These are phyloP conservation scores for Tolypocladium nubicola DNA, from an alignment of 2,329 filamentous ascomycete species.

Conservation along the genomic window DNA sequence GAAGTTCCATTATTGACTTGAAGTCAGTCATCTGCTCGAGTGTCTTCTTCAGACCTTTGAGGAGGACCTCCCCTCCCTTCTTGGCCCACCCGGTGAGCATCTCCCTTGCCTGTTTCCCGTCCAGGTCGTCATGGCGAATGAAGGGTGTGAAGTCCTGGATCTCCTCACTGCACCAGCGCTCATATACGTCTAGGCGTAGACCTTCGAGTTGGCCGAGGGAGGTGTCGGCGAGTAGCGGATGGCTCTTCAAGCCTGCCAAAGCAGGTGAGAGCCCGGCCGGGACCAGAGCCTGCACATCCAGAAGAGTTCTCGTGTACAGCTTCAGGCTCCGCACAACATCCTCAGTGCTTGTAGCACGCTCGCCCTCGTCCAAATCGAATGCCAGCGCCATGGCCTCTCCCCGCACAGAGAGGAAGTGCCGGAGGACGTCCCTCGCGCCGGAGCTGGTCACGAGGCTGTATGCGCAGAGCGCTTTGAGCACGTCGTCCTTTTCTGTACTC, in stretches of 20 bases:
- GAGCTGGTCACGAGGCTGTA: conserved; percentile 75
- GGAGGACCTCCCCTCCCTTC: conserved; percentile 46
- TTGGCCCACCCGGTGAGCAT: conserved; percentile 55
- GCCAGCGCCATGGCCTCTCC: conserved; percentile 55
- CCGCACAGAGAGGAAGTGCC: conserved; percentile 67
- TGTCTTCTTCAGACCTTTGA: conserved; percentile 50
- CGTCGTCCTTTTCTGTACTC: conserved; percentile 32
- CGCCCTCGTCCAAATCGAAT: conserved; percentile 41
- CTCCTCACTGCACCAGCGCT: conserved; percentile 72
- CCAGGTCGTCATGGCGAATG: conserved; percentile 69
- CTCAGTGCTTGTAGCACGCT: conserved; percentile 25
- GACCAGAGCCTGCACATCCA: conserved; percentile 66
- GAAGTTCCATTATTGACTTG: conserved; percentile 56
- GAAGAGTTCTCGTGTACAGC: conserved; percentile 66
- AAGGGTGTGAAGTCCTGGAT: conserved; percentile 80
- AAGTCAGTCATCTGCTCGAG: conserved; percentile 54
- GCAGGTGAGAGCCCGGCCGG: conserved; percentile 62
- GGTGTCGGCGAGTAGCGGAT: conserved; percentile 61
- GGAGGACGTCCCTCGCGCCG: conserved; percentile 66
- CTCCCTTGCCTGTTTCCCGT: conserved; percentile 46
- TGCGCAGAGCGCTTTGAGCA: conserved; percentile 68
- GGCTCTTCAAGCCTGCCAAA: conserved; percentile 56
- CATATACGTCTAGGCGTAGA: conserved; percentile 66
- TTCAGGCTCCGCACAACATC: conserved; percentile 55
- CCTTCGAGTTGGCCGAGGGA: conserved; percentile 56